Evolutionary conservation across 805 yeast genomes (phyloP), one percentile per base, ranked within the genome.

Genomic region (Lipomyces starkeyi): DNA sequence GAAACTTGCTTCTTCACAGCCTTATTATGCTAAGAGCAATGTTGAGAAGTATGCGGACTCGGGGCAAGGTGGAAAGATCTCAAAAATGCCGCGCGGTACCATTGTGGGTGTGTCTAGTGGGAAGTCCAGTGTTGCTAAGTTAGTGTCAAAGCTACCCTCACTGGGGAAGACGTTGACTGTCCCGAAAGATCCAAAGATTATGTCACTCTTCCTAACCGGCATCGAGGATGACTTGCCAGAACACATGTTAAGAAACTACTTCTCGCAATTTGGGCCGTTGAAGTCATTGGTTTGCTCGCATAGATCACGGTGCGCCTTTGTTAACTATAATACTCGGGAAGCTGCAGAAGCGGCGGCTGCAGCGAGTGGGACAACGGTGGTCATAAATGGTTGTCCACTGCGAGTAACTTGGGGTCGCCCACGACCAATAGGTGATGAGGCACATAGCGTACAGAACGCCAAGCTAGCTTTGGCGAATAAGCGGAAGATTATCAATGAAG

Each of bases 131-230:
- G 79, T 89, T 0, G 75, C 85, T 8, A 85, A 84, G 74, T 72
- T 88, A 0, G 79, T 88, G 43, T 78, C 86, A 29, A 85, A 84
- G 71, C 79, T 92, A n/a, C 97, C 97, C 0, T 83, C 90, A 66
- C n/a, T 75, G 88, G 9, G 67, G 68, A 2, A 73, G 68, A 2
- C 78, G 5, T 57, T 71, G 34, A 67, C 69, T 20, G 43, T 81
- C 1, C 85, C 88, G 0, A 78, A 78, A 43, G 83, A 84, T 62
- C 67, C 74, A 3, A 73, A 77, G 0, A 74, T 85, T n/a, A 83
- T 82, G 62, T 84, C 93, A 0, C 84, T 92, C 63, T 92, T 93
- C 75, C 75, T 93, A 22, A 91, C 88, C 78, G 97, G 97, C 1
- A 81, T 91, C 22, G 88, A 85, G 67, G 85, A 86, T 3, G 86